Percentiles rank a stretch among this genome's conserved stretches.
Evolutionary conservation across 768 basidiomycete species (phyloP).

Genomic region (Panaeolus cyanescens): DNA sequence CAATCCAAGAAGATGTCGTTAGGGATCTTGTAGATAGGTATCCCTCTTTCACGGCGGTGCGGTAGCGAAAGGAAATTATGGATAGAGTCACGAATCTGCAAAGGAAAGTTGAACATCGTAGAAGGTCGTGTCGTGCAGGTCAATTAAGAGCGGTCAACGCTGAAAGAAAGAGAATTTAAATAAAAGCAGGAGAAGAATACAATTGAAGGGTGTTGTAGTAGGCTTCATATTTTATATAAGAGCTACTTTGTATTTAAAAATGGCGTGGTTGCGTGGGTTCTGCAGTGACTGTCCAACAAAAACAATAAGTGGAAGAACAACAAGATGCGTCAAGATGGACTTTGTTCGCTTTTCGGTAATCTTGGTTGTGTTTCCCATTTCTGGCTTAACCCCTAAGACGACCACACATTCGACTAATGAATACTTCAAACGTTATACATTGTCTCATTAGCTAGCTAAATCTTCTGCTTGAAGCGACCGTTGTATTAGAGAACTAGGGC

Average conservation of each 20-base stretch:
- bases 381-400: not conserved
- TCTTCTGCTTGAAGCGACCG: not conserved
- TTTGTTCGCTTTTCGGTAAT: not conserved
- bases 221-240: not conserved
- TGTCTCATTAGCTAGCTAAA: not conserved
- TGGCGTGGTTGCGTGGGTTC: not conserved
- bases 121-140: not conserved
- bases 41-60: conserved; percentile 5
- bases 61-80: conserved; percentile 6
- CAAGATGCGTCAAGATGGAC: not conserved
- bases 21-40: conserved; percentile 29
- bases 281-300: not conserved
- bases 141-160: conserved; percentile 14
- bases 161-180: conserved; percentile 1
- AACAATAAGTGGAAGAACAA: not conserved
- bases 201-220: not conserved
- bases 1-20: conserved; percentile 47
- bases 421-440: not conserved
- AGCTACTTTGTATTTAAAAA: not conserved
- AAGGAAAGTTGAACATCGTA: conserved; percentile 5
- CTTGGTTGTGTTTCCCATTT: conserved; percentile 1
- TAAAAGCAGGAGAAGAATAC: conserved; percentile 3
- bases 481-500: not conserved
- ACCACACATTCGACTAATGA: not conserved
- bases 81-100: not conserved